Conservation (phyloP, 441 rosid species). For the Breynia disticha region DNA sequence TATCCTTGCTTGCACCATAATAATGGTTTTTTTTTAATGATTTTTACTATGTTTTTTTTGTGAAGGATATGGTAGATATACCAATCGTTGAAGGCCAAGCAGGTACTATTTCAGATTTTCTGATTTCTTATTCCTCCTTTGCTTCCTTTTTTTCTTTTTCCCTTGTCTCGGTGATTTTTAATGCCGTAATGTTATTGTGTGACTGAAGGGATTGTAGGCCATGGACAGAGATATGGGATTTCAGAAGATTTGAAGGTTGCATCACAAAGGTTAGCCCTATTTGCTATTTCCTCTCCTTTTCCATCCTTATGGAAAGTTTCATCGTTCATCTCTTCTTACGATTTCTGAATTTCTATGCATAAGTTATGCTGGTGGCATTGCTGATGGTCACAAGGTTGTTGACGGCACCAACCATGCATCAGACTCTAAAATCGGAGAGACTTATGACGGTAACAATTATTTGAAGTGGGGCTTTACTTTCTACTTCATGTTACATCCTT, state of each 20-base stretch:
- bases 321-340: conserved; percentile 5
- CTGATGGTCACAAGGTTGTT: conserved; percentile 17
- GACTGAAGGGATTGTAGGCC: conserved; percentile 23
- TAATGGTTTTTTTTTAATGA: conserved; percentile 1
- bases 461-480: no score
- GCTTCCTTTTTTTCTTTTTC: not conserved
- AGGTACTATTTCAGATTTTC: conserved; percentile 23
- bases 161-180: conserved; percentile 3
- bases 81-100: conserved; percentile 24
- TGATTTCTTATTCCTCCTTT: not conserved
- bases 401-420: conserved; percentile 20
- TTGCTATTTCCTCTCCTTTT: not conserved
- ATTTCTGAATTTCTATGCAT: conserved; percentile 10
- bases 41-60: conserved; percentile 13
- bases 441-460: conserved; percentile 30
- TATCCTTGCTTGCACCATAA: not conserved
- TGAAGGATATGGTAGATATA: conserved; percentile 35
- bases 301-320: not conserved
- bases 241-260: conserved; percentile 21
- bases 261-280: conserved; percentile 29
- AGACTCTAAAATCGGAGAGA: conserved; percentile 15
- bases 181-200: conserved; percentile 13
- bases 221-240: conserved; percentile 26
- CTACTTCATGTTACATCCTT: no score
- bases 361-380: conserved; percentile 16